Conservation (phyloP, 148 eudicot species). For the Persicaria tinctoria region DNA sequence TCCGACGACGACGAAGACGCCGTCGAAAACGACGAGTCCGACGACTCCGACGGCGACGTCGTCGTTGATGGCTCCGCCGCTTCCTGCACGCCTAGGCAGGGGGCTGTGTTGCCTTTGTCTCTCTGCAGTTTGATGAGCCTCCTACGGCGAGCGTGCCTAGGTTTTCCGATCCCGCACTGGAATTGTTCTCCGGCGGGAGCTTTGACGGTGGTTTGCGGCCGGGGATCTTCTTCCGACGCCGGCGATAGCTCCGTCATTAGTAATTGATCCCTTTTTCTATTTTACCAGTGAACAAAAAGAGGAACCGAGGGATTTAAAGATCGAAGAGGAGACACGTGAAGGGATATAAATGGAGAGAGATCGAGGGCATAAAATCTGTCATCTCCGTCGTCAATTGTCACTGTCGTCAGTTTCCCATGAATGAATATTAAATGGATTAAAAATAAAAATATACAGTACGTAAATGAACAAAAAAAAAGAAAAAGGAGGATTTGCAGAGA, state of each 20-base stretch:
- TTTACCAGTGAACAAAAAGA: neutral
- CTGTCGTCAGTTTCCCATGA: conserved; percentile 10
- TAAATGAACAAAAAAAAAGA: neutral
- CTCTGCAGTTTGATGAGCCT: neutral
- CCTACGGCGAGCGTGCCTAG: conserved; percentile 4
- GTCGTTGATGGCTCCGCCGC: conserved; percentile 4
- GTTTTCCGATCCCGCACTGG: conserved; percentile 3
- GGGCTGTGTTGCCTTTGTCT: too few species aligned
- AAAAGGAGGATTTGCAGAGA: conserved; percentile 4
- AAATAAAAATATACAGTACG: neutral
- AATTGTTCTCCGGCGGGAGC: neutral
- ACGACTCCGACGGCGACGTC: neutral
- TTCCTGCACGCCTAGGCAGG: neutral
- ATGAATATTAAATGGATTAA: neutral
- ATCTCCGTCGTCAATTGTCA: neutral
- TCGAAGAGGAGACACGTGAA: neutral
- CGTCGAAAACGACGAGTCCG: neutral
- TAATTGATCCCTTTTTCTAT: neutral
- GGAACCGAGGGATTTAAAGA: neutral
- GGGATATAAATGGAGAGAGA: conserved; percentile 10
- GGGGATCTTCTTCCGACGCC: neutral
- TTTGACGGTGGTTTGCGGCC: neutral
- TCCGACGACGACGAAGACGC: conserved; percentile 8
- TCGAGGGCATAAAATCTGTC: conserved; percentile 9
- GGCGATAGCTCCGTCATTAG: conserved; percentile 1